These are phyloP conservation scores for Rhodomyrtus psidioides DNA, from an alignment of 441 rosid genomes.

Conservation along the genomic window DNA sequence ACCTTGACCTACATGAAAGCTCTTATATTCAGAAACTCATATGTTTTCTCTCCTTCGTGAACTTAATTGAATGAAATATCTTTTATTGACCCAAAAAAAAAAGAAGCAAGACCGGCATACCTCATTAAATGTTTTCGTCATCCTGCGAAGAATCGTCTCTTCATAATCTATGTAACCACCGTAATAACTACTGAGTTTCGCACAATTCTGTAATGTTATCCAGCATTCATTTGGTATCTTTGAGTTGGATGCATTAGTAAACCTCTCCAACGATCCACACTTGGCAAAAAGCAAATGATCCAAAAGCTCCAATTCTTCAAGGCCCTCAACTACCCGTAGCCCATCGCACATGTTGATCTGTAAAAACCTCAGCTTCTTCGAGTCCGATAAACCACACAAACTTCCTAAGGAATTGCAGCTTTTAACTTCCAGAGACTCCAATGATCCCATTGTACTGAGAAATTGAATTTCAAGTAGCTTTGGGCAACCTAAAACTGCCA, in stretches of 20 bases:
- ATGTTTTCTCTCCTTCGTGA: no score
- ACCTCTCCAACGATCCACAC: background rate
- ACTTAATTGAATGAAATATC: no score
- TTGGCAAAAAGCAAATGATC: fast-evolving
- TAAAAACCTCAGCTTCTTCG: fast-evolving
- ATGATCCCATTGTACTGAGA: background rate
- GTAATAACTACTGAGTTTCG: background rate
- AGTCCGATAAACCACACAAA: background rate
- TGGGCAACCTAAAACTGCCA: background rate
- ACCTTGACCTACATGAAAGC: no score
- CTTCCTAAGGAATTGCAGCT: fast-evolving
- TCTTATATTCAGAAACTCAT: no score
- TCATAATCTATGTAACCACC: background rate
- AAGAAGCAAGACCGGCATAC: no score
- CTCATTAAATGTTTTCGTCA: no score
- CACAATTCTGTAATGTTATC: fast-evolving
- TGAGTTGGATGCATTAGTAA: background rate
- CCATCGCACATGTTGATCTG: fast-evolving
- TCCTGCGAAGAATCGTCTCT: background rate
- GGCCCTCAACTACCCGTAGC: background rate
- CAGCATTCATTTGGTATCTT: background rate
- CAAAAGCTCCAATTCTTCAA: background rate
- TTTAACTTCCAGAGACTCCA: fast-evolving
- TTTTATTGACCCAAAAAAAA: no score
- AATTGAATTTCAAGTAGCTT: background rate